Evolutionary conservation across 2,329 filamentous ascomycete genomes (phyloP).

Genomic region (Diaporthe ampelina): DNA sequence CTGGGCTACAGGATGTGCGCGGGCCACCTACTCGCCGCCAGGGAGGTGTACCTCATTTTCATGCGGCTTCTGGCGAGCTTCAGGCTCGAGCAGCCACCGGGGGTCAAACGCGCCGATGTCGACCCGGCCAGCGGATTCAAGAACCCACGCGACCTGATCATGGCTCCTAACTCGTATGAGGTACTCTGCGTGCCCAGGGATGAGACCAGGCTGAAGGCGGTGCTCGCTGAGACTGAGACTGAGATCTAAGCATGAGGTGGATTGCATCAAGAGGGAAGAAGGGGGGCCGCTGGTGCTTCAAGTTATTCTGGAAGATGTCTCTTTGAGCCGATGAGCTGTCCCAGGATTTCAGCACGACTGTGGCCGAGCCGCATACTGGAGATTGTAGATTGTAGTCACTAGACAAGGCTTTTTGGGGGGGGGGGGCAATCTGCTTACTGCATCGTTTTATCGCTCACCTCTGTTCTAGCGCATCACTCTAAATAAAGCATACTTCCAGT

Average conservation of each 20-base stretch:
- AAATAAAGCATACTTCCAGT: too few relatives aligned
- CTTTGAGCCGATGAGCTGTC: too few relatives aligned
- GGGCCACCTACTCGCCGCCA: conserved; percentile 66
- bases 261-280: too few relatives aligned
- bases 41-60: conserved; percentile 67
- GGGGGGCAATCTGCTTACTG: too few relatives aligned
- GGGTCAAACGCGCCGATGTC: not conserved
- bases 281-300: too few relatives aligned
- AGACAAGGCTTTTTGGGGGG: too few relatives aligned
- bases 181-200: conserved; percentile 40
- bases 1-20: conserved; percentile 69
- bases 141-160: conserved; percentile 37
- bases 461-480: too few relatives aligned
- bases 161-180: conserved; percentile 32
- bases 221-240: not conserved
- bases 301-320: too few relatives aligned
- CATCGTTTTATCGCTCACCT: too few relatives aligned
- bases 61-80: conserved; percentile 65
- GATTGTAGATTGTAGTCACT: too few relatives aligned
- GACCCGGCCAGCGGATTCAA: conserved; percentile 37
- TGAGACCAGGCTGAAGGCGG: conserved; percentile 21
- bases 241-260: not conserved
- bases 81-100: conserved; percentile 53
- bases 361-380: too few relatives aligned
- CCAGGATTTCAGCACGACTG: too few relatives aligned